Conservation (phyloP, 495 filamentous ascomycete species). For the Peziza echinospora region DNA sequence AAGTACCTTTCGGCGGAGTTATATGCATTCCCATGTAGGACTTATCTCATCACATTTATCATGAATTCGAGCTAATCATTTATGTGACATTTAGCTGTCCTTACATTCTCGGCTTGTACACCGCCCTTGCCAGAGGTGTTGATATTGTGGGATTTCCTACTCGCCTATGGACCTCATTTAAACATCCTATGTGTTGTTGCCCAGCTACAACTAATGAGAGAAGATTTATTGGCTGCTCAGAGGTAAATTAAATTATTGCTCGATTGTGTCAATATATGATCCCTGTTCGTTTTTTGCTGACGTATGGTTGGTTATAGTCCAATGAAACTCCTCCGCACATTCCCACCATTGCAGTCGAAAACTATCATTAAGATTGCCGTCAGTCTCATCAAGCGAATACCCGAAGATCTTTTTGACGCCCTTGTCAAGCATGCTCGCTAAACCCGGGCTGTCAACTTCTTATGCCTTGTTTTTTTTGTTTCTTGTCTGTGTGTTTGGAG, state of each 20-base stretch:
- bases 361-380: conserved; percentile 62
- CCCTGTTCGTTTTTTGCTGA: conserved; percentile 6
- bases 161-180: conserved; percentile 82
- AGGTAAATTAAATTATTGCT: conserved; percentile 36
- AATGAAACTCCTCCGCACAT: conserved; percentile 74
- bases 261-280: conserved; percentile 3
- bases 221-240: conserved; percentile 54
- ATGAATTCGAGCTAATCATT: not conserved
- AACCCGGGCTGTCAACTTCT: too few species aligned
- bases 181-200: conserved; percentile 95
- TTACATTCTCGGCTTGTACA: conserved; percentile 88
- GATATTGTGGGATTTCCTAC: conserved; percentile 91
- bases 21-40: conserved; percentile 69
- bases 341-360: conserved; percentile 63
- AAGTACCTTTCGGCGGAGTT: conserved; percentile 81
- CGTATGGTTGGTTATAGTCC: conserved; percentile 32
- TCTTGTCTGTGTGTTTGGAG: too few species aligned
- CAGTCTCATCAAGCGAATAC: conserved; percentile 62
- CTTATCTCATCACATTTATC: too few species aligned
- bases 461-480: too few species aligned
- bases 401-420: conserved; percentile 68
- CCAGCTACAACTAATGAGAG: conserved; percentile 75
- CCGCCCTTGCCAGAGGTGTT: conserved; percentile 92
- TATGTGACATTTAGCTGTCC: conserved; percentile 35
- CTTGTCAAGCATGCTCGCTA: conserved; percentile 71